These are phyloP conservation scores for Mycogone perniciosa DNA, from an alignment of 2,329 filamentous ascomycete species.

Conservation along the genomic window DNA sequence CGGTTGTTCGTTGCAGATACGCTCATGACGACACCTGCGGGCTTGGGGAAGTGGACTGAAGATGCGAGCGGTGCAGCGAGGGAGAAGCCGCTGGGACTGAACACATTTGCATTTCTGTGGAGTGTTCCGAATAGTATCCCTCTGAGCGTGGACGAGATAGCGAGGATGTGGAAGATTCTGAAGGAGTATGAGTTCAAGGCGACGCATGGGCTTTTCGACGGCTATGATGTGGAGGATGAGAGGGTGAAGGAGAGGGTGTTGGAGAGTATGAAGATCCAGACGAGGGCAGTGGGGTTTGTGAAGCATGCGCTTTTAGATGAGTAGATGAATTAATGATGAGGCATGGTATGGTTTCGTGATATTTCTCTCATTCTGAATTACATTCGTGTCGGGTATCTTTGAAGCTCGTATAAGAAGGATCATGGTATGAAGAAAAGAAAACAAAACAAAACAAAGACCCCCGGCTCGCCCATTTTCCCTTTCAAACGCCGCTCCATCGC, in stretches of 20 bases:
- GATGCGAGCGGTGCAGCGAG: conserved; percentile 33
- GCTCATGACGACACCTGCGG: conserved; percentile 61
- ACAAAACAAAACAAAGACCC: background rate
- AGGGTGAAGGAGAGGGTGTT: conserved; percentile 59
- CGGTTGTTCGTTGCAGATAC: conserved; percentile 72
- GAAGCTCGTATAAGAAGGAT: background rate
- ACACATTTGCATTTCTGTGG: conserved; percentile 67
- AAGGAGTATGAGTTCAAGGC: conserved; percentile 55
- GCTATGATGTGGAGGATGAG: conserved; percentile 51
- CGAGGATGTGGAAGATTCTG: conserved; percentile 63
- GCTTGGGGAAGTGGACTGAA: conserved; percentile 38
- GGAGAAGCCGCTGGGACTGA: conserved; percentile 36
- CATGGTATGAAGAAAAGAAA: conserved; percentile 4
- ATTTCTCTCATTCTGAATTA: background rate
- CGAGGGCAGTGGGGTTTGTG: conserved; percentile 43
- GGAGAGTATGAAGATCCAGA: conserved; percentile 72
- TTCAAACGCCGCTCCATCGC: conserved; percentile 4
- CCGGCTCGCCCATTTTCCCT: conserved; percentile 1
- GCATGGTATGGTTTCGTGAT: background rate
- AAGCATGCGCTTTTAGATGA: conserved; percentile 34
- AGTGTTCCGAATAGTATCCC: conserved; percentile 71
- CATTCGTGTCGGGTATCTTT: background rate
- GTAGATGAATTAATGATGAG: conserved; percentile 11
- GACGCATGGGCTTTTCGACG: conserved; percentile 62
- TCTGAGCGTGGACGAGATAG: conserved; percentile 55